Base-by-base conservation (phyloP, 2,329 filamentous ascomycete species). In the Aspergillus transmontanensis region DNA sequence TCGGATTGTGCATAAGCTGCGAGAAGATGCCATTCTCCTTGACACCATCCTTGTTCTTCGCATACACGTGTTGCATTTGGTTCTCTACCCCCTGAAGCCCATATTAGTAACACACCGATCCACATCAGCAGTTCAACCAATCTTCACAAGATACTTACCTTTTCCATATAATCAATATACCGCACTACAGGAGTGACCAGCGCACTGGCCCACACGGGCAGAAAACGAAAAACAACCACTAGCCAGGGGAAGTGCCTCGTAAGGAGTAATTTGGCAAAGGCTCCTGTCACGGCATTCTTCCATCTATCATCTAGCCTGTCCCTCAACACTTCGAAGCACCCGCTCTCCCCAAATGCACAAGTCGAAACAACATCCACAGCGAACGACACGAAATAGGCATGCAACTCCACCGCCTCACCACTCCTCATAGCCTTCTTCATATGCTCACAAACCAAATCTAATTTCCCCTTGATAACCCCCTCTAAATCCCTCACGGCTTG, bases 331-430 rank as follows among this genome's bases (percentile, higher is more conserved):
- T 50, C 28, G 48, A 65, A 63, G 32, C 60, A 54, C 11, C 41
- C 12, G 4, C 56, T 28, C 5, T 30, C 12, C 3, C 67, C 67
- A 46, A 69, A 69, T 1, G 63, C 60, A 56, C 65, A 58, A 4
- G 60, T 60, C 1, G 65, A 67, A 6, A 69, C 23, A 14, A 41
- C 60, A 48, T 69, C 67, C 23, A 46, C 46, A 3, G 63, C 58
- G 28, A 67, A 66, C 6, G 60, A 60, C 26, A 51, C 7, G 28
- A 66, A 67, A 12, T 48, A 54, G 19, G 61, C 46, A 46, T 69
- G 62, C 4, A 67, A 45, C 32, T 69, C 67, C 26, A 69, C 12
- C 4, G 50, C 11, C 4, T 21, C 5, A 9, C 61, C 39, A 5
- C 9, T 59, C 9, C 54, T 19, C 6, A 30, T 23, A 6, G 64